Base-by-base conservation (phyloP, 495 filamentous ascomycete genomes). In the Venustampulla echinocandica region DNA sequence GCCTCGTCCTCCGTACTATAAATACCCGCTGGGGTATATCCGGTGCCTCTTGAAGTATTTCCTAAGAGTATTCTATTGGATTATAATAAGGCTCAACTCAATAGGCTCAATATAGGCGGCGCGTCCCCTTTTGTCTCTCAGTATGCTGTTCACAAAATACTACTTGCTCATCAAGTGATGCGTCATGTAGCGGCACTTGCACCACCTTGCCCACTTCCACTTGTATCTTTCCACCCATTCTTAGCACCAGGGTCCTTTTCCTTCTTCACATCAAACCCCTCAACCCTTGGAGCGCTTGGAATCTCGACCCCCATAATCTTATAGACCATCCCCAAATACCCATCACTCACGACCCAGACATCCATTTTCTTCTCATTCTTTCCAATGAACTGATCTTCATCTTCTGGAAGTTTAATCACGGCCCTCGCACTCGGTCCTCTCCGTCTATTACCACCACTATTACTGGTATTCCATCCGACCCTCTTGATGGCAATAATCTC, bases 401-500 rank as follows among this genome's bases (percentile, higher is more conserved):
- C 55, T 27, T 54, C 59, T 0, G 84, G 84, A 47, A 94, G 66
- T 56, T 79, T 86, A 30, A 94, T 71, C 2, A 64, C 61, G 2
- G 75, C 66, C 55, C 68, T 72, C 1, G 74, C 71, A 30, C 56
- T 69, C 0, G 69, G 68, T 14, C 53, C 56, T 14, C 61, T 63
- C 13, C 61, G 50, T 46, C 13, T 35, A 47, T 19, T 60, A n/a
- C n/a, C n/a, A n/a, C n/a, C n/a, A n/a, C n/a, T n/a, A 59, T 17
- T 57, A 44, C 18, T 57, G 58, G 69, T 47, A 11, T 69, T 73
- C 88, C 90, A 97, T 0, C 79, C 81, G 0, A 88, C 77, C 40
- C 92, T 69, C 69, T 95, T 95, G 39, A 97, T 68, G 1, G 83
- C 90, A 4, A 94, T 55, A 4, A 97, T 69, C 50, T 95, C 88